Conservation (phyloP, 2,329 filamentous ascomycete species). For the Xylaria sp. region DNA sequence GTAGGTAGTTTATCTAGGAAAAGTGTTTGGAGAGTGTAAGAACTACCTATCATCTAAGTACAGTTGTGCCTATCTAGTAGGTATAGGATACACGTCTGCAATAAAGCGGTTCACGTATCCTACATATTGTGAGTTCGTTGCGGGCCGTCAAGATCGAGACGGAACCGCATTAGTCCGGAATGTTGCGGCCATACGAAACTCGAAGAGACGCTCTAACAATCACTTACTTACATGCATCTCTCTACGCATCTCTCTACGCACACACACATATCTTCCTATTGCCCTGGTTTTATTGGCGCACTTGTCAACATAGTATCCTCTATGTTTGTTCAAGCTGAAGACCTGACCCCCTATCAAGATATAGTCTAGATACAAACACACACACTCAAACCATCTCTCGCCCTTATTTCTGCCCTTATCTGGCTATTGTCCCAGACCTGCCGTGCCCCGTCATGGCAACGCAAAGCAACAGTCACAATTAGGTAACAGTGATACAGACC, state of each 20-base stretch:
- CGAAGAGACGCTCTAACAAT: background rate
- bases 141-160: constrained; percentile 1
- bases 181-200: background rate
- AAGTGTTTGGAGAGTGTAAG: too few relatives aligned
- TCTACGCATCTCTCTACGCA: background rate
- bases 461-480: constrained; percentile 36
- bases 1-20: too few relatives aligned
- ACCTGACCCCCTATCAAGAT: background rate
- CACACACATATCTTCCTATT: background rate
- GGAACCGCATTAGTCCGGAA: background rate
- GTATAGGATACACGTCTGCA: too few relatives aligned
- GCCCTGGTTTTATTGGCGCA: background rate
- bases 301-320: background rate
- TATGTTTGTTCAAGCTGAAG: background rate
- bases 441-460: constrained; percentile 8
- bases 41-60: too few relatives aligned
- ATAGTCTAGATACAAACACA: background rate
- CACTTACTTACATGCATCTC: background rate
- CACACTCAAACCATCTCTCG: background rate
- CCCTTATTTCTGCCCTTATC: constrained; percentile 14
- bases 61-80: too few relatives aligned
- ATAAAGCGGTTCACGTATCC: background rate
- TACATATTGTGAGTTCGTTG: background rate
- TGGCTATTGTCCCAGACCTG: background rate
- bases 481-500: constrained; percentile 32